These are phyloP conservation scores for Fusarium pseudonygamai DNA, from an alignment of 2,329 filamentous ascomycete genomes.

Conservation along the genomic window DNA sequence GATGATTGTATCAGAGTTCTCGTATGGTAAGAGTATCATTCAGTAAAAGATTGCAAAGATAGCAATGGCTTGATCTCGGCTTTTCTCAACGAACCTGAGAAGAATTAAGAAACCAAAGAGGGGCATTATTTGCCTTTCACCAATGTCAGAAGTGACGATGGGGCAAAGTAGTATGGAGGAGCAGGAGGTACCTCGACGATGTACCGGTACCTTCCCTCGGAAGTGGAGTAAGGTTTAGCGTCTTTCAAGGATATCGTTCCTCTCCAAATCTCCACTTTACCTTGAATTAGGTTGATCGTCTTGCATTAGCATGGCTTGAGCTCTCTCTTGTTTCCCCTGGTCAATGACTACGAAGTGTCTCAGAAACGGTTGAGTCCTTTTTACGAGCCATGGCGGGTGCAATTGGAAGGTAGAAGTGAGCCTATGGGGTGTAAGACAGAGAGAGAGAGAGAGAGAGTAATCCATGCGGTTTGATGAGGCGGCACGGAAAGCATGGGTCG, in stretches of 20 bases:
- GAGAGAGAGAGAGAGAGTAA: background rate
- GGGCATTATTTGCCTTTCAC: background rate
- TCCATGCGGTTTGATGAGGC: background rate
- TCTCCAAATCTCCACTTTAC: constrained; percentile 34
- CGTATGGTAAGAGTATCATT: background rate
- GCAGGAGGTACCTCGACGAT: constrained; percentile 19
- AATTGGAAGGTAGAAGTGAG: background rate
- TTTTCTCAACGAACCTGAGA: background rate
- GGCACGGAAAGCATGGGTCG: constrained; percentile 5
- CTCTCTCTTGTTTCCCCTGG: constrained; percentile 1
- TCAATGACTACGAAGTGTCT: constrained; percentile 5
- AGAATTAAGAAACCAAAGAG: constrained; percentile 1
- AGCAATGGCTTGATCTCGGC: background rate
- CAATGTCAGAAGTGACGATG: background rate
- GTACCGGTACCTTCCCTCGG: constrained; percentile 25
- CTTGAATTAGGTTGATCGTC: constrained; percentile 35
- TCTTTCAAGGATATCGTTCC: constrained; percentile 1
- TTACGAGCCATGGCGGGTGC: background rate
- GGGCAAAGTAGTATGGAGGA: background rate
- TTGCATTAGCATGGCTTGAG: constrained; percentile 27
- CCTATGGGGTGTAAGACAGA: background rate
- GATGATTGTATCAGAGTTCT: background rate
- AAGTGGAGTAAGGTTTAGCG: constrained; percentile 22
- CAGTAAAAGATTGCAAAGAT: background rate
- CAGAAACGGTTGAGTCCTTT: constrained; percentile 12